Base-by-base conservation (phyloP, 768 basidiomycete species). In the Floccularia luteovirens region DNA sequence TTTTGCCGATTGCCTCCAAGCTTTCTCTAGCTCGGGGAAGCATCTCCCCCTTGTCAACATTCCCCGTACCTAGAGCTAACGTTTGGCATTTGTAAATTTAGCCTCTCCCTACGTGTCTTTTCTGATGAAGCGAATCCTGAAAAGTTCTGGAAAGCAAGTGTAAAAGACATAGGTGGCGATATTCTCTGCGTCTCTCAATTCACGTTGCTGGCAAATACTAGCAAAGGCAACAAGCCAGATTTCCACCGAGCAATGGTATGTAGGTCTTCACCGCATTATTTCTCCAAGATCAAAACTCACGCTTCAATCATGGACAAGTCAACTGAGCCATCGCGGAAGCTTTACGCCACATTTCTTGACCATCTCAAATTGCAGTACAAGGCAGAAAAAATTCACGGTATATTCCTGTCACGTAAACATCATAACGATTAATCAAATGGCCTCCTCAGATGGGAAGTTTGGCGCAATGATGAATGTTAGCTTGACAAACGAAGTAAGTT, bases 401-500 rank as follows among this genome's bases (percentile, higher is more conserved):
- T 24, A 66, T 48, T 16, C n/a, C n/a, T n/a, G n/a, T n/a, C n/a
- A n/a, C n/a, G n/a, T n/a, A n/a, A n/a, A n/a, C n/a, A n/a, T n/a
- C n/a, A n/a, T n/a, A n/a, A n/a, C n/a, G n/a, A n/a, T n/a, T n/a
- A n/a, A 43, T 30, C 36, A 43, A 27, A 48, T 39, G 37, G 3
- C 22, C 33, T 37, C 36, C 27, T 24, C 42, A 93, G 92, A 97
- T 58, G 92, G 92, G n/a, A 71, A 67, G 48, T 96, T 97, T 55
- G 91, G 91, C 23, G 92, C 91, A 3, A 94, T 94, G 92, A 97
- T 97, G 92, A 75, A 80, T 42, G 89, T 97, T 38, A 76, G 68
- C 45, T 60, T 94, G 41, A 82, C 74, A 16, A 97, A 97, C 56
- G 92, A 97, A 66, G 90, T 88, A 58, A 28, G 67, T 50, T 28